phyloP scores from a whole-genome alignment of 305 asterid species.

The Solanum hybrid region DNA sequence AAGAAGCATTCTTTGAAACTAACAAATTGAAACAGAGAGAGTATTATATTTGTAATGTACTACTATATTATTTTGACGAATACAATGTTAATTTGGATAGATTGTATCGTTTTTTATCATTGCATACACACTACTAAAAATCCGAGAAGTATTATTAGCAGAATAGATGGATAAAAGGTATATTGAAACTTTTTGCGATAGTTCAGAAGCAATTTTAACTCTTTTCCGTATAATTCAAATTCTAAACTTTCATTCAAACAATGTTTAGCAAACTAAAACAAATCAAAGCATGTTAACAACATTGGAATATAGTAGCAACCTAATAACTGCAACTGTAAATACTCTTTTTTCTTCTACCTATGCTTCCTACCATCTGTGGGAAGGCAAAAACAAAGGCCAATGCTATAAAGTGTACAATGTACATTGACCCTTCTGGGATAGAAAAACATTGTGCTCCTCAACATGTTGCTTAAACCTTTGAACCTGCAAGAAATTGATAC shows the following conservation, averaged over 20 bases:
- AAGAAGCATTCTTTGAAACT: too few species aligned
- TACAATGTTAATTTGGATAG: not conserved
- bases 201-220: not conserved
- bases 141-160: too few species aligned
- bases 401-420: not conserved
- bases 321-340: not conserved
- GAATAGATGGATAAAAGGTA: not conserved
- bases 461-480: not conserved
- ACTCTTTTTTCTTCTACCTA: not conserved
- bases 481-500: not conserved
- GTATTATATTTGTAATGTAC: too few species aligned
- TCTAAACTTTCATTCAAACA: not conserved
- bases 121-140: too few species aligned
- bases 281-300: not conserved
- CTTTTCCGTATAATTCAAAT: not conserved
- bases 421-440: not conserved
- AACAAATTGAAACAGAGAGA: too few species aligned
- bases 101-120: too few species aligned
- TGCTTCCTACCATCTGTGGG: not conserved
- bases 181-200: not conserved
- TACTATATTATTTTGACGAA: too few species aligned
- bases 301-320: not conserved
- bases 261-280: not conserved
- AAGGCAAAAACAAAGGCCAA: not conserved
- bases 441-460: not conserved